These are phyloP conservation scores for Aspergillus sclerotioniger DNA, from an alignment of 495 filamentous ascomycete genomes.

Conservation along the genomic window DNA sequence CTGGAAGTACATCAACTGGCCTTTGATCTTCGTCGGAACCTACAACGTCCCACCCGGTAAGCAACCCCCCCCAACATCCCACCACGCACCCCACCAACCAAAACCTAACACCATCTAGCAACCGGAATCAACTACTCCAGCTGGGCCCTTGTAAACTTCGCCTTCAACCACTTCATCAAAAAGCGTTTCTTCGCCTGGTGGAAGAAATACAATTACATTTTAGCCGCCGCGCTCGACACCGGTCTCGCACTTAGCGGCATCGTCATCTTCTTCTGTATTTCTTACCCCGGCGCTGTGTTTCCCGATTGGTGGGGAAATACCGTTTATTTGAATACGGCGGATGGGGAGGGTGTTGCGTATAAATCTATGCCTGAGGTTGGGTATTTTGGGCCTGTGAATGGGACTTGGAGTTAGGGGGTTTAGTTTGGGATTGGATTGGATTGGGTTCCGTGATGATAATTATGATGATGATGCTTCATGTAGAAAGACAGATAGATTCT, in stretches of 20 bases:
- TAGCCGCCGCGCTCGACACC: constrained; percentile 7
- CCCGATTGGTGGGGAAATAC: constrained; percentile 42
- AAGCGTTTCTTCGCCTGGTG: constrained; percentile 38
- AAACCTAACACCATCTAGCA: constrained; percentile 21
- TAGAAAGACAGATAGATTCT: not conserved
- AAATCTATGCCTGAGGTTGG: constrained; percentile 40
- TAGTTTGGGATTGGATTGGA: not conserved
- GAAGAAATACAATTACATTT: constrained; percentile 12
- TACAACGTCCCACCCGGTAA: constrained; percentile 39
- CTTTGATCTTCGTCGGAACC: constrained; percentile 46
- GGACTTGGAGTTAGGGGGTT: constrained; percentile 34
- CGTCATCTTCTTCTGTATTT: constrained; percentile 27
- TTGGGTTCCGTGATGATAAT: not conserved
- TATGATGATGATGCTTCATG: not conserved
- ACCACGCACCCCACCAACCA: not conserved
- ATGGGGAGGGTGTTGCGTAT: constrained; percentile 42
- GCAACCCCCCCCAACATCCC: not conserved
- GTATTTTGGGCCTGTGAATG: constrained; percentile 46
- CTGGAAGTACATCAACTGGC: constrained; percentile 45
- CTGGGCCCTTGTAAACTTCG: constrained; percentile 46
- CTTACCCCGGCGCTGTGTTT: constrained; percentile 36
- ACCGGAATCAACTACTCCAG: constrained; percentile 52
- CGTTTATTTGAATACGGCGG: constrained; percentile 47
- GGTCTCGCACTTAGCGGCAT: constrained; percentile 8
- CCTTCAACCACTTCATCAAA: constrained; percentile 44